phyloP scores from a whole-genome alignment of 139 green algal species.

The Limnomonas spitsbergensis region DNA sequence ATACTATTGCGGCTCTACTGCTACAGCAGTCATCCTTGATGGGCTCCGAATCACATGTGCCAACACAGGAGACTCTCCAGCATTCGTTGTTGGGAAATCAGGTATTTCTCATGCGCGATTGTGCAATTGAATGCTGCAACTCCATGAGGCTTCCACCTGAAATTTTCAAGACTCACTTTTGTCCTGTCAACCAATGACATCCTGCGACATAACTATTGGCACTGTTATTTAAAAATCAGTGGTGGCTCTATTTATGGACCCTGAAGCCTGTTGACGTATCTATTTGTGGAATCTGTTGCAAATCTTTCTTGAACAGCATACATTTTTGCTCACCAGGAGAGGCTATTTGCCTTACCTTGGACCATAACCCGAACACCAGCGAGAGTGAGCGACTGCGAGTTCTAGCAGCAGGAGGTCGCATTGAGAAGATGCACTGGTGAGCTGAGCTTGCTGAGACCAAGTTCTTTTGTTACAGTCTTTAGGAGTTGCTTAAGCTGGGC shows the following conservation, averaged over 20 bases:
- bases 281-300: not conserved
- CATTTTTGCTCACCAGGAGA: not conserved
- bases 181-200: too few relatives aligned
- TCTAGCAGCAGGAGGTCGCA: not conserved
- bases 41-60: conserved; percentile 1
- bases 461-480: too few relatives aligned
- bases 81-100: conserved; percentile 14
- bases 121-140: not conserved
- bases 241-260: too few relatives aligned
- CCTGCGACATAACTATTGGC: too few relatives aligned
- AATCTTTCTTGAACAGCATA: not conserved
- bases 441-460: not conserved
- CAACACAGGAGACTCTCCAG: conserved; percentile 14
- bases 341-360: not conserved
- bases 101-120: not conserved
- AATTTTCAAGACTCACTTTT: too few relatives aligned
- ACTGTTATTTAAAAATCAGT: too few relatives aligned
- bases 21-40: not conserved
- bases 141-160: too few relatives aligned
- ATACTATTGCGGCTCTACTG: conserved; percentile 6
- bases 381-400: conserved; percentile 1
- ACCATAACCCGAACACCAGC: conserved; percentile 6
- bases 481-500: too few relatives aligned
- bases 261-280: too few relatives aligned
- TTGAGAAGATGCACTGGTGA: conserved; percentile 14